phyloP scores from a whole-genome alignment of 768 basidiomycete genomes.

The Suillus subluteus region DNA sequence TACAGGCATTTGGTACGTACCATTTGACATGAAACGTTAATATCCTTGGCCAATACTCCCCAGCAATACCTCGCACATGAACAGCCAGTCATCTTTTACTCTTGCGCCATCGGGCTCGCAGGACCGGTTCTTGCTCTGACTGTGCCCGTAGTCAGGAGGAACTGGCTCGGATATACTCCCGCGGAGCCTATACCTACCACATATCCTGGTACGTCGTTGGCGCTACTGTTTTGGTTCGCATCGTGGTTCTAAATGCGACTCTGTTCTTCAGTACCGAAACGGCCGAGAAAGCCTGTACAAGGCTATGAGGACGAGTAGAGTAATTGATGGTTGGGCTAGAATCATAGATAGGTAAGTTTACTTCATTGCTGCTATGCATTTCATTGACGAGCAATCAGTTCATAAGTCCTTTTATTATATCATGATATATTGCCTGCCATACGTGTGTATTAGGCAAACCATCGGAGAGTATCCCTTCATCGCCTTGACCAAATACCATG shows the following conservation, averaged over 20 bases:
- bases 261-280: constrained; percentile 60
- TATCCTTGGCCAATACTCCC: background rate
- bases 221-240: background rate
- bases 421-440: background rate
- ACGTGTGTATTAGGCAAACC: background rate
- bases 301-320: constrained; percentile 73
- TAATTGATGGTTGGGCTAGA: background rate
- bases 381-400: background rate
- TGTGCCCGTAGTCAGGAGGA: constrained; percentile 77
- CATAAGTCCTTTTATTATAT: background rate
- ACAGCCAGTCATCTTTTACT: constrained; percentile 89
- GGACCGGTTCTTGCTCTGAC: constrained; percentile 76
- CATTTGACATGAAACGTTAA: no score
- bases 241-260: constrained; percentile 7
- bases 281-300: constrained; percentile 65
- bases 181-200: constrained; percentile 73
- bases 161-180: constrained; percentile 70
- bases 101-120: constrained; percentile 69
- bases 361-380: background rate
- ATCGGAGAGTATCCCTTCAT: background rate
- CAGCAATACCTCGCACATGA: constrained; percentile 93
- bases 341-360: constrained; percentile 14
- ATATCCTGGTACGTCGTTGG: constrained; percentile 68
- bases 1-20: constrained; percentile 34
- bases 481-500: background rate